A percentile compares a stretch with the other conserved stretches of the same genome.
Conservation (phyloP, 2,329 filamentous ascomycete genomes). For the Sporothrix pallida region DNA sequence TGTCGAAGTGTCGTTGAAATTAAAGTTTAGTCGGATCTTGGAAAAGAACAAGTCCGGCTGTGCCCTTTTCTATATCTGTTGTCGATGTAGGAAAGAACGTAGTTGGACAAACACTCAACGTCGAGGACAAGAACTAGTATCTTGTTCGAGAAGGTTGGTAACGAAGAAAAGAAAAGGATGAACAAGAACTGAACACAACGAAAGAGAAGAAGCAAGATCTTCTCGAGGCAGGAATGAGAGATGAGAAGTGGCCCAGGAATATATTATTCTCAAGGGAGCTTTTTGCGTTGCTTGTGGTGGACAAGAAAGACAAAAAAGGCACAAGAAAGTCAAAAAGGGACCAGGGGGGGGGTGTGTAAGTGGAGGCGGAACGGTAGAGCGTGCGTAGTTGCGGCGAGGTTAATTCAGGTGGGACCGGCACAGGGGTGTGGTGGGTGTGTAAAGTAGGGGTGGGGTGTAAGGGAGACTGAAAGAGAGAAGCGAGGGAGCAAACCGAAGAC, state of each 20-base stretch:
- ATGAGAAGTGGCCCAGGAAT: slow-evolving; percentile 34
- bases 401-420: slow-evolving; percentile 36
- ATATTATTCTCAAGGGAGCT: slow-evolving; percentile 38
- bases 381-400: slow-evolving; percentile 36
- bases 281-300: slow-evolving; percentile 36
- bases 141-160: neutral
- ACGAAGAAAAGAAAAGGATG: slow-evolving; percentile 22
- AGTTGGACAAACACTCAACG: neutral
- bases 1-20: slow-evolving; percentile 14
- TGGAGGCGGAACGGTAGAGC: slow-evolving; percentile 29
- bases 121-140: neutral
- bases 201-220: slow-evolving; percentile 4
- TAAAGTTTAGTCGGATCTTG: slow-evolving; percentile 16
- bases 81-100: neutral
- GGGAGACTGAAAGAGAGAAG: slow-evolving; percentile 8
- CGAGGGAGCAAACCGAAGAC: neutral
- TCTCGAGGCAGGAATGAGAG: slow-evolving; percentile 34
- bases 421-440: slow-evolving; percentile 26
- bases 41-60: slow-evolving; percentile 10
- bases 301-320: slow-evolving; percentile 23
- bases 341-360: neutral
- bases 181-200: slow-evolving; percentile 20
- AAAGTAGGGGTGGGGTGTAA: slow-evolving; percentile 16
- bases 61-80: slow-evolving; percentile 26
- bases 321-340: neutral